Evolutionary conservation across 805 yeast genomes (phyloP).

Genomic region (Ogataea minuta): DNA sequence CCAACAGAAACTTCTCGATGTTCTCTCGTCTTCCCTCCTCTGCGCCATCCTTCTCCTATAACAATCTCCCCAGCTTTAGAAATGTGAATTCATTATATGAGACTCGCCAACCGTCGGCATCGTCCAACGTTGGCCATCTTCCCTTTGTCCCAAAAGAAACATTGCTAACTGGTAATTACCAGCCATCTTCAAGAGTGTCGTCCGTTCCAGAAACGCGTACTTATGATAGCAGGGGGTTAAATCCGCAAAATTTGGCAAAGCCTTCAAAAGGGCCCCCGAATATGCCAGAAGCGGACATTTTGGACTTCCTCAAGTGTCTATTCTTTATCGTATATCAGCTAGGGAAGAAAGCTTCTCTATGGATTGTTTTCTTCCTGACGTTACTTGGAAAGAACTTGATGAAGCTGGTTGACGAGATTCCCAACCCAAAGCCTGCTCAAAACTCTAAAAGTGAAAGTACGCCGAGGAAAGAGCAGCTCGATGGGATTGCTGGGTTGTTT

Average conservation of each 20-base stretch:
- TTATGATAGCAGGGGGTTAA: slow-evolving; percentile 2
- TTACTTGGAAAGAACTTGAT: slow-evolving; percentile 14
- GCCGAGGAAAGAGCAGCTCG: slow-evolving; percentile 12
- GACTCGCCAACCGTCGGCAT: slow-evolving; percentile 12
- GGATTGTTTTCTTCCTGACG: slow-evolving; percentile 27
- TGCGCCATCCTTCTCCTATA: slow-evolving; percentile 18
- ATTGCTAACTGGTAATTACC: slow-evolving; percentile 10
- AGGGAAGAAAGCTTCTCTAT: slow-evolving; percentile 22
- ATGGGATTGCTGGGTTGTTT: slow-evolving; percentile 15
- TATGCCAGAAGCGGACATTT: slow-evolving; percentile 23
- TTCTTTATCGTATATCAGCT: slow-evolving; percentile 20
- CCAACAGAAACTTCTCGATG: slow-evolving; percentile 12
- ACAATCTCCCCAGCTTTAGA: slow-evolving; percentile 20
- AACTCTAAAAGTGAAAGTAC: slow-evolving; percentile 8
- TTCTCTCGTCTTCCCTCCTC: slow-evolving; percentile 15
- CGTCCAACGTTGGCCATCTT: slow-evolving; percentile 10
- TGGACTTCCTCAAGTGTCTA: slow-evolving; percentile 26
- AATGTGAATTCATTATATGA: slow-evolving; percentile 12
- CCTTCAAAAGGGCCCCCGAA: not conserved
- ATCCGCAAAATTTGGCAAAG: slow-evolving; percentile 1
- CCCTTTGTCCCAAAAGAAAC: slow-evolving; percentile 23
- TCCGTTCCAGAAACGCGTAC: slow-evolving; percentile 6
- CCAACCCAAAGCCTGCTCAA: slow-evolving; percentile 23
- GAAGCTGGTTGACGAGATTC: slow-evolving; percentile 23
- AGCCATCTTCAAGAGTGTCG: slow-evolving; percentile 15